Evolutionary conservation across 805 yeast species (phyloP).

Genomic region (Cyberlindnera sargentensis): DNA sequence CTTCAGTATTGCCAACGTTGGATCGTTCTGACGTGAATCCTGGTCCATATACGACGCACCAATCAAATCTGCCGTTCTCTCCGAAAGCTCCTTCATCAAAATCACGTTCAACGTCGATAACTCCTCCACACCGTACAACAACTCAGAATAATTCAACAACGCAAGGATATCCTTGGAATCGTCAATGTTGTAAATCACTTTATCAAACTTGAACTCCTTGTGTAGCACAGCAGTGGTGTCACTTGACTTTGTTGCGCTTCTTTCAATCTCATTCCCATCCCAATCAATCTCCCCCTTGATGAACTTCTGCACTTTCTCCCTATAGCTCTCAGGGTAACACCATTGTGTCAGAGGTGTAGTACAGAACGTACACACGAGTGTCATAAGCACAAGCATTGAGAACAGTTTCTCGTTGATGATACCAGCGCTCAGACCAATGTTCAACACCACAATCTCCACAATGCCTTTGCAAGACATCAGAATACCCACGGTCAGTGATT

Average conservation of each 20-base stretch:
- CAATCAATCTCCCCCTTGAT: constrained; percentile 23
- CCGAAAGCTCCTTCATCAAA: constrained; percentile 52
- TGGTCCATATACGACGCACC: constrained; percentile 47
- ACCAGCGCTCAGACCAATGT: constrained; percentile 64
- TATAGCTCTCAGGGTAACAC: constrained; percentile 54
- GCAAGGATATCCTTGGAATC: constrained; percentile 17
- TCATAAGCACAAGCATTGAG: constrained; percentile 82
- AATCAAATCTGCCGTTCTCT: constrained; percentile 61
- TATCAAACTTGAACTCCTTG: constrained; percentile 11
- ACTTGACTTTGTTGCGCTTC: constrained; percentile 3
- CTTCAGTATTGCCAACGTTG: constrained; percentile 25
- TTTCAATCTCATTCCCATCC: constrained; percentile 22
- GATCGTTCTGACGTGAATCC: constrained; percentile 16
- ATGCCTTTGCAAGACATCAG: constrained; percentile 87
- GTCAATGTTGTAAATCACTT: constrained; percentile 21
- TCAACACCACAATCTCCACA: constrained; percentile 74
- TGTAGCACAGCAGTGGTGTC: constrained; percentile 5
- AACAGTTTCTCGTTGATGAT: constrained; percentile 59
- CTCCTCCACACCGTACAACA: constrained; percentile 21
- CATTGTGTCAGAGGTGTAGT: constrained; percentile 68
- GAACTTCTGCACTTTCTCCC: constrained; percentile 38
- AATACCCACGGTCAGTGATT: constrained; percentile 68
- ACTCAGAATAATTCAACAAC: constrained; percentile 19
- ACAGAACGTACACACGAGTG: constrained; percentile 66
- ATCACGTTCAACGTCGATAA: constrained; percentile 37